Evolutionary conservation across 78 protist genomes (phyloP), one percentile per base, ranked within the genome.

Genomic region (Ministeria vibrans): DNA sequence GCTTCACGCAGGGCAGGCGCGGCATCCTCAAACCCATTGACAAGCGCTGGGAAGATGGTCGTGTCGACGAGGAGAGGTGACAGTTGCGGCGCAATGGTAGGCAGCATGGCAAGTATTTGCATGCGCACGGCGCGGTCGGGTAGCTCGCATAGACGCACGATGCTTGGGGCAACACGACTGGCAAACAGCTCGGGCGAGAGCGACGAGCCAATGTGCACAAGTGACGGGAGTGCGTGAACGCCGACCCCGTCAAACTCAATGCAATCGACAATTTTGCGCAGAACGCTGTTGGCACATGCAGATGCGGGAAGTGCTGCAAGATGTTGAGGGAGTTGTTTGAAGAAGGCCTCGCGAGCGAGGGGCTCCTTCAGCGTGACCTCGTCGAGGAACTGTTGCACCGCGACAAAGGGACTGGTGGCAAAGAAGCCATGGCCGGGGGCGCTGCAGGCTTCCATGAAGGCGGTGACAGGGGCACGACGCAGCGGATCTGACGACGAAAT

Each of bases 101-200:
- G 63, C 87, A 2, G 84, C 36, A 43, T 87, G 87, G 86, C 84
- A 79, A 91, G 78, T 11, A 91, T 77, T 32, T 61, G 64, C n/a
- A 83, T 75, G 39, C 95, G 86, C 1, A 87, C 36, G 18, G 89
- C 87, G 38, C 95, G 69, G 79, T 91, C 92, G 42, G 75, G 72
- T 6, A 77, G 66, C 32, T 84, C 77, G 51, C 88, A 91, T 84
- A 88, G 80, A 72, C 81, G 81, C 5, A 86, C 81, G 25, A 91
- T 74, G 32, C 66, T 38, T 34, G 91, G 91, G 42, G 78, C 78
- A 9, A 82, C 22, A n/a, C 2, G 39, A 34, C 22, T n/a, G 28
- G 30, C 46, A 41, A 79, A 90, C 49, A 87, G 91, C 2, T 80
- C 91, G 0, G 44, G 53, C 2, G 86, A 34, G 34, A 90, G 46